These are phyloP conservation scores for Macrolepiota fuliginosa DNA, from an alignment of 768 basidiomycete species.

Conservation along the genomic window DNA sequence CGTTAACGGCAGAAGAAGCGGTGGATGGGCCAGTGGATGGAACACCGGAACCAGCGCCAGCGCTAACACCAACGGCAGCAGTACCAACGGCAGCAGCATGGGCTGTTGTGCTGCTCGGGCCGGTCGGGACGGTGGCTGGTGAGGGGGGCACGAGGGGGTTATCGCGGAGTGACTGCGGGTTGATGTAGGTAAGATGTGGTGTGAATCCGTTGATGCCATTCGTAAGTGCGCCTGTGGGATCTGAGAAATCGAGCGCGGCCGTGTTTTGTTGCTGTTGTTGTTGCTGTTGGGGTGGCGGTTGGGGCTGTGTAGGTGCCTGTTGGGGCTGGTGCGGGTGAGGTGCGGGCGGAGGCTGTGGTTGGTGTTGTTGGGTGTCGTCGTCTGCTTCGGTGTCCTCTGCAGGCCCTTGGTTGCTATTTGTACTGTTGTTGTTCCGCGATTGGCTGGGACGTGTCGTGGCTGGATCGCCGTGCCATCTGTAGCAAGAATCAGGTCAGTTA, in stretches of 20 bases:
- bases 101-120: conserved; percentile 5
- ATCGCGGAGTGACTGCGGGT: conserved; percentile 39
- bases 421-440: conserved; percentile 31
- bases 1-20: conserved; percentile 9
- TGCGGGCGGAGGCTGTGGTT: conserved; percentile 22
- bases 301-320: conserved; percentile 4
- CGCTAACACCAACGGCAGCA: no score
- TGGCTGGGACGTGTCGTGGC: conserved; percentile 50
- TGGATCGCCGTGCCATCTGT: conserved; percentile 68
- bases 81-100: conserved; percentile 7
- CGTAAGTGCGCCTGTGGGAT: conserved; percentile 25
- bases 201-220: conserved; percentile 26
- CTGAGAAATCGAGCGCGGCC: conserved; percentile 32
- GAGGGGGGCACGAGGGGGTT: conserved; percentile 21
- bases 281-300: conserved; percentile 14
- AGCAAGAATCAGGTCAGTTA: neutral
- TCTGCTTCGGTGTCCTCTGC: conserved; percentile 43
- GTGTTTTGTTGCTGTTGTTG: conserved; percentile 19
- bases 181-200: conserved; percentile 34
- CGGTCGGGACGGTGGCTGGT: conserved; percentile 22
- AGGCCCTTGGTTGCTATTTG: conserved; percentile 24
- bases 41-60: conserved; percentile 11
- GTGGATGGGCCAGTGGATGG: neutral
- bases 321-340: conserved; percentile 16
- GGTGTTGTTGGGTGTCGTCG: conserved; percentile 40